These are phyloP conservation scores for Pichia sp. DNA, from an alignment of 1,139 yeast genomes.

Conservation along the genomic window DNA sequence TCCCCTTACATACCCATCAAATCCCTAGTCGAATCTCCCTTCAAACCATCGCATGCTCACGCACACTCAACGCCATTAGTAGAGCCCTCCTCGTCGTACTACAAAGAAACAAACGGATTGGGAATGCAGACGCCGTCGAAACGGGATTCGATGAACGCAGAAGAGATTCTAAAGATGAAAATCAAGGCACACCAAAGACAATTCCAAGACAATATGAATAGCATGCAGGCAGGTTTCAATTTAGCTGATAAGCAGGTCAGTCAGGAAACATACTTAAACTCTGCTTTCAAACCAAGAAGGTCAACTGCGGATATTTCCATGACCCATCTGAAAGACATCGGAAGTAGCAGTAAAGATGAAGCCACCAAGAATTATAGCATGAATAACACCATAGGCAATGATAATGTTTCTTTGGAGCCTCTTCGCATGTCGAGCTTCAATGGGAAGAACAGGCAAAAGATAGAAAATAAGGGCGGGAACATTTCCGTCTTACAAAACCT, in stretches of 20 bases:
- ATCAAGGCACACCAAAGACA: slow-evolving; percentile 20
- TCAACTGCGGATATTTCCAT: neutral
- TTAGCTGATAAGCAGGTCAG: slow-evolving; percentile 3
- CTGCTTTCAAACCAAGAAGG: slow-evolving; percentile 26
- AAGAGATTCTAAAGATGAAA: slow-evolving; percentile 19
- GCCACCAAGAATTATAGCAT: neutral
- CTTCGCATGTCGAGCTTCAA: neutral
- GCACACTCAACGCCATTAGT: slow-evolving; percentile 1
- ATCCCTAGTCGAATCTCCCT: slow-evolving; percentile 32
- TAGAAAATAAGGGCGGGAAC: neutral
- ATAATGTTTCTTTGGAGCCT: neutral
- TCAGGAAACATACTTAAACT: slow-evolving; percentile 21
- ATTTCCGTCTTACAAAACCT: slow-evolving; percentile 17
- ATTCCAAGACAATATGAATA: slow-evolving; percentile 7
- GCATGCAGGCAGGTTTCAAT: neutral
- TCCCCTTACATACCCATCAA: slow-evolving; percentile 26
- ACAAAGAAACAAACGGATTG: neutral
- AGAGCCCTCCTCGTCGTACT: neutral
- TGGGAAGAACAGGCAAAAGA: neutral
- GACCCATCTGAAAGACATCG: slow-evolving; percentile 14
- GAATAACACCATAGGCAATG: neutral
- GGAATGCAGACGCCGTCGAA: slow-evolving; percentile 11
- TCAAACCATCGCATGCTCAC: slow-evolving; percentile 17
- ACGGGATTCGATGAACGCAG: slow-evolving; percentile 2
- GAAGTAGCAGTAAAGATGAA: neutral